Conservation (phyloP, 192 early-diverging fungal species). For the Pilaira anomala region DNA sequence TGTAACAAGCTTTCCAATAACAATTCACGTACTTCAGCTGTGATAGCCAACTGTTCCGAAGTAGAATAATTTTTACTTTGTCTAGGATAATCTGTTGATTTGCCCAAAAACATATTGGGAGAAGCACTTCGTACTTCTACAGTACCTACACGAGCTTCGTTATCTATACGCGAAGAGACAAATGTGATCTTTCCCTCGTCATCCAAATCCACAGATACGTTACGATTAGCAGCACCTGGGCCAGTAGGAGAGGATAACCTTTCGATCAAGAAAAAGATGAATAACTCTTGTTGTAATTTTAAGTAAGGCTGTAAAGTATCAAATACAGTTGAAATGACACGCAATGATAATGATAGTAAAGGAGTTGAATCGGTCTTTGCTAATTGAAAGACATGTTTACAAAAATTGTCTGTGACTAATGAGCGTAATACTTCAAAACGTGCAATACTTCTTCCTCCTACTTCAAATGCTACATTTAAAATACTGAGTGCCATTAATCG, state of each 20-base stretch:
- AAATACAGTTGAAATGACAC: constrained; percentile 67
- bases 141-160: not conserved
- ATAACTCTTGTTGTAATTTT: constrained; percentile 78
- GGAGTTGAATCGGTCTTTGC: constrained; percentile 55
- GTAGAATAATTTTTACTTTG: constrained; percentile 5
- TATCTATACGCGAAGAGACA: not conserved
- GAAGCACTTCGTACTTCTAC: constrained; percentile 31
- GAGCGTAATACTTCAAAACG: constrained; percentile 57
- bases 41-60: constrained; percentile 39
- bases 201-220: constrained; percentile 20
- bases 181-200: constrained; percentile 31
- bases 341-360: constrained; percentile 59
- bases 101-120: constrained; percentile 29
- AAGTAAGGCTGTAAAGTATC: constrained; percentile 63
- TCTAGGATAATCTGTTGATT: constrained; percentile 16
- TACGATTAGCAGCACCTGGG: constrained; percentile 17
- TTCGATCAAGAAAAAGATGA: constrained; percentile 62
- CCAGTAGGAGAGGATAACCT: constrained; percentile 43
- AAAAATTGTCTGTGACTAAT: constrained; percentile 79
- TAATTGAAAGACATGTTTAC: constrained; percentile 78
- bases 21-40: constrained; percentile 81
- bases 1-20: constrained; percentile 78
- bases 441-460: constrained; percentile 75
- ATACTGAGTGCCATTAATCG: constrained; percentile 87
- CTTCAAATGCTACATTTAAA: constrained; percentile 81